phyloP scores from a whole-genome alignment of 768 basidiomycete species.

The Leccinum subgranulosum region DNA sequence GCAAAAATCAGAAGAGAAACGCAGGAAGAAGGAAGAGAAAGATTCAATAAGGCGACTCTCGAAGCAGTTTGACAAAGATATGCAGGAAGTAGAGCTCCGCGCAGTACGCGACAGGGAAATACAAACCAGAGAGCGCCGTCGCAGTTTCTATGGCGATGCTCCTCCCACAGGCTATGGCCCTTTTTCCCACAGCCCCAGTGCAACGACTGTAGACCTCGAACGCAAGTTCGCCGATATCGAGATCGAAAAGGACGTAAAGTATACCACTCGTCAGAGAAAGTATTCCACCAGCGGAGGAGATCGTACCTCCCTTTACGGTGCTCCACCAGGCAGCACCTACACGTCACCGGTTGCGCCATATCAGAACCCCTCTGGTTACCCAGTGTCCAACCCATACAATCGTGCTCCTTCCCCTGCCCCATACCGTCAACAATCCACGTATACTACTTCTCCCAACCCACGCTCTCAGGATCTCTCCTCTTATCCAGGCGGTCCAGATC shows the following conservation, averaged over 20 bases:
- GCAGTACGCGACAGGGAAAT: conserved; percentile 57
- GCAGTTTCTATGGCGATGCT: conserved; percentile 46
- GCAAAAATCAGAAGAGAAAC: conserved; percentile 47
- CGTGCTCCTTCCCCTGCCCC: conserved; percentile 32
- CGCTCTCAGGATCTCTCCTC: conserved; percentile 44
- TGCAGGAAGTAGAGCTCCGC: conserved; percentile 53
- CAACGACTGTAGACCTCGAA: conserved; percentile 34
- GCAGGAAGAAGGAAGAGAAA: conserved; percentile 53
- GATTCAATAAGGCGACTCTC: conserved; percentile 37
- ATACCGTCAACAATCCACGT: conserved; percentile 31
- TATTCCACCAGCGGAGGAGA: conserved; percentile 43
- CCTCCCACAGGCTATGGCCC: conserved; percentile 25
- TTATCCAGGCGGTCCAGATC: conserved; percentile 37
- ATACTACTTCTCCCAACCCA: conserved; percentile 45
- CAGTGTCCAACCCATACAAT: conserved; percentile 27
- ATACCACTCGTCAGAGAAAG: conserved; percentile 39
- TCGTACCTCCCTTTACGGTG: conserved; percentile 21
- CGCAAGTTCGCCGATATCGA: conserved; percentile 36
- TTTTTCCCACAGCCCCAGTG: conserved; percentile 25
- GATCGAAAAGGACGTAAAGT: conserved; percentile 30
- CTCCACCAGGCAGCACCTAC: conserved; percentile 14
- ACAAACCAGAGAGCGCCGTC: conserved; percentile 47
- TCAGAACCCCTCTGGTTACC: conserved; percentile 26
- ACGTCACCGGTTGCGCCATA: conserved; percentile 29
- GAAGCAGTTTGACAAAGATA: conserved; percentile 39